Evolutionary conservation across 257 asterid species (phyloP).

Genomic region (Solanum lycopersicoides): DNA sequence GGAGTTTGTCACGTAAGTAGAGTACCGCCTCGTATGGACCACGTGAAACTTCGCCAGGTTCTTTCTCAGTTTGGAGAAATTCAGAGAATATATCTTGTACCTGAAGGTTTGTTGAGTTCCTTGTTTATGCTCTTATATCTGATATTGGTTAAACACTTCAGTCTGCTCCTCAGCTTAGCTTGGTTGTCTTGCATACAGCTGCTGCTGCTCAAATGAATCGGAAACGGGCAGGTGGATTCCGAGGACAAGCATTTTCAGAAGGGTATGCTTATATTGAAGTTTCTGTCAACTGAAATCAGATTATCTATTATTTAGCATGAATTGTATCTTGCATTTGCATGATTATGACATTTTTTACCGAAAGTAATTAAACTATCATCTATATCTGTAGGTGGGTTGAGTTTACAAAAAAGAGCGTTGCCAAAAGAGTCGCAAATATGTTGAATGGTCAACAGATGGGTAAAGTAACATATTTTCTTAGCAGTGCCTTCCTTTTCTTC

Average conservation of each 20-base stretch:
- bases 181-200: slow-evolving; percentile 22
- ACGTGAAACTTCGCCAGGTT: slow-evolving; percentile 62
- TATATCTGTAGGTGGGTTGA: slow-evolving; percentile 78
- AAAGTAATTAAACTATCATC: not conserved
- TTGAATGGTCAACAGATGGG: slow-evolving; percentile 87
- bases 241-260: slow-evolving; percentile 77
- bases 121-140: not conserved
- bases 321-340: not conserved
- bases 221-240: slow-evolving; percentile 66
- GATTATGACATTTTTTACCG: not conserved
- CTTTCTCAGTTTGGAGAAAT: slow-evolving; percentile 74
- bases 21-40: slow-evolving; percentile 89
- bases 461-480: not conserved
- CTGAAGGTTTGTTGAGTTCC: slow-evolving; percentile 45
- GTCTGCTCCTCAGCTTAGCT: not conserved
- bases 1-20: slow-evolving; percentile 90
- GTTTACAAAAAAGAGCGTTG: slow-evolving; percentile 67
- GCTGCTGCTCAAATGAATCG: slow-evolving; percentile 45
- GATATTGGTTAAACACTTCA: not conserved
- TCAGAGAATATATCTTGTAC: slow-evolving; percentile 69
- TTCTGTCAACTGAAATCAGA: not conserved
- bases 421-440: slow-evolving; percentile 75
- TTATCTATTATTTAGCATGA: not conserved
- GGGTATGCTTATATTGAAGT: slow-evolving; percentile 42
- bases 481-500: not conserved